phyloP scores from a whole-genome alignment of 1,284 basidiomycete species.

The Pseudozyma sp. region DNA sequence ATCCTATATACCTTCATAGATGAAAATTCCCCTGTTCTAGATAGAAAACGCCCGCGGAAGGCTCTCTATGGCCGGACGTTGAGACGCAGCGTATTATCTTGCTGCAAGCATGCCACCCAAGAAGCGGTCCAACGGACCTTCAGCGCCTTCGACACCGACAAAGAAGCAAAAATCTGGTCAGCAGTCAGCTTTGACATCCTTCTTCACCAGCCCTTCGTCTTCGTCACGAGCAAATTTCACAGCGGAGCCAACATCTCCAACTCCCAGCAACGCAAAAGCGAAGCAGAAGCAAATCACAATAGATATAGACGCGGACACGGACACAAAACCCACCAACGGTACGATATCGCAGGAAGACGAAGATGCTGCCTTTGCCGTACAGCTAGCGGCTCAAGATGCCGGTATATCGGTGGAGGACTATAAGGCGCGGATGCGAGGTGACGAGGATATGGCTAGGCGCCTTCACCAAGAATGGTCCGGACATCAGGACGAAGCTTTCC shows the following conservation, averaged over 20 bases:
- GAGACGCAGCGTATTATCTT: background rate
- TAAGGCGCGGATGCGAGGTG: conserved; percentile 20
- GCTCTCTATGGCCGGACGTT: too few relatives aligned
- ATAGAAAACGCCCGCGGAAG: too few relatives aligned
- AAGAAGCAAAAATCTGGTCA: conserved; percentile 35
- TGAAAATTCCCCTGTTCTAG: too few relatives aligned
- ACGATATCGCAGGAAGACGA: conserved; percentile 20
- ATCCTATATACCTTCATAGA: too few relatives aligned
- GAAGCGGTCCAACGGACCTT: conserved; percentile 27
- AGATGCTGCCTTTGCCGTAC: conserved; percentile 40
- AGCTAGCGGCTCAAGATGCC: conserved; percentile 44
- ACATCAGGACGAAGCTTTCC: background rate
- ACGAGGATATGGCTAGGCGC: conserved; percentile 46
- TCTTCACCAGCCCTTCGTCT: conserved; percentile 44
- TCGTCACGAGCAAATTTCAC: conserved; percentile 8
- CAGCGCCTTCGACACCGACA: conserved; percentile 31
- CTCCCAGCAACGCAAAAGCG: conserved; percentile 6
- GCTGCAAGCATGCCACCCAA: conserved; percentile 26
- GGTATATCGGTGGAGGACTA: conserved; percentile 23
- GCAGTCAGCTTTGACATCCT: conserved; percentile 43
- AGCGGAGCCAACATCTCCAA: conserved; percentile 17
- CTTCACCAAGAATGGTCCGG: conserved; percentile 42
- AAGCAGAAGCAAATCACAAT: conserved; percentile 18
- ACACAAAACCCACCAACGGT: background rate
- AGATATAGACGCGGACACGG: background rate